phyloP scores from a whole-genome alignment of 108 stramenopile species.

The Nitzschia inconspicua region DNA sequence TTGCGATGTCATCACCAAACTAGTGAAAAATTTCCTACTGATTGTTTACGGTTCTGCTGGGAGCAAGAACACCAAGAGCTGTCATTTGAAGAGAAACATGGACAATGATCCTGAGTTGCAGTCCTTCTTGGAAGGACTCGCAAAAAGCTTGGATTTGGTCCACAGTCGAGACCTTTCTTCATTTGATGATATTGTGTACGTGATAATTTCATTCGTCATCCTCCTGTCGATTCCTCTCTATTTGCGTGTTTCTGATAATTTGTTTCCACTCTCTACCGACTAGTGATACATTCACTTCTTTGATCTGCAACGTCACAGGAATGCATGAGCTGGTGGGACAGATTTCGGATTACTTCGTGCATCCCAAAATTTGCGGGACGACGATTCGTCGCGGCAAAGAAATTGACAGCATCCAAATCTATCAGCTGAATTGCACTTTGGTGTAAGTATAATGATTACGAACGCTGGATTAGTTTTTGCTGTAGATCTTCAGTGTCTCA shows the following conservation, averaged over 20 bases:
- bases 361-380: slow-evolving; percentile 5
- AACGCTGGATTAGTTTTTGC: too few species aligned
- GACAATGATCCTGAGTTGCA: not conserved
- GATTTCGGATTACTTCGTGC: slow-evolving; percentile 2
- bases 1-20: not conserved
- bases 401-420: slow-evolving; percentile 11
- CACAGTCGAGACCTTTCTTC: not conserved
- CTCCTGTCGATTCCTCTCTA: not conserved
- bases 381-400: slow-evolving; percentile 7
- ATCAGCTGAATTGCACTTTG: slow-evolving; percentile 4
- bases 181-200: slow-evolving; percentile 5
- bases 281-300: slow-evolving; percentile 4
- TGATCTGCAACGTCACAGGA: slow-evolving; percentile 7
- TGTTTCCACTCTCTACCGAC: not conserved
- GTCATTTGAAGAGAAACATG: not conserved
- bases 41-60: slow-evolving; percentile 1
- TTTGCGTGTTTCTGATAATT: not conserved
- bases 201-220: not conserved
- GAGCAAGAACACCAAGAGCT: not conserved
- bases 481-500: not conserved
- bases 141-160: not conserved
- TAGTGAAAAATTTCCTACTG: not conserved
- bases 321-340: slow-evolving; percentile 18
- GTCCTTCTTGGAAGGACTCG: slow-evolving; percentile 2
- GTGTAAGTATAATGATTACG: too few species aligned